A percentile compares a stretch with the other conserved stretches of the same genome.
Conservation (phyloP, 352 stramenopile genomes). For the Thalassiosira mediterranea region DNA sequence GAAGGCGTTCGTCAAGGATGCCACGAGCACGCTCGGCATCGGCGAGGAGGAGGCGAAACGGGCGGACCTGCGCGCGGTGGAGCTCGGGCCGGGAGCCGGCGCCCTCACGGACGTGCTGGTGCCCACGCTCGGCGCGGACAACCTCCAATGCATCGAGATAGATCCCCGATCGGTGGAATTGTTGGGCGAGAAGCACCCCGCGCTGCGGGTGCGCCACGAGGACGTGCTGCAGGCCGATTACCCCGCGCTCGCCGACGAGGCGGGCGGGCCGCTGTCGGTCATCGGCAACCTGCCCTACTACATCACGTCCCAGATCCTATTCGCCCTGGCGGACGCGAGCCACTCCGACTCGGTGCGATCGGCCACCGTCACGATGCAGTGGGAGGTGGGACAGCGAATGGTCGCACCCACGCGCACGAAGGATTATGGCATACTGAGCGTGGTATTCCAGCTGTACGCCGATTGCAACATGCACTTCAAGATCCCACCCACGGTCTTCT, state of each 20-base stretch:
- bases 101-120: constrained; percentile 86
- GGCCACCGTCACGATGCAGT: constrained; percentile 90
- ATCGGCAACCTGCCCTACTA: constrained; percentile 91
- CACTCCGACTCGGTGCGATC: constrained; percentile 73
- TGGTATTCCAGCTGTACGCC: constrained; percentile 89
- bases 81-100: constrained; percentile 87
- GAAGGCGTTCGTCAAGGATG: constrained; percentile 83
- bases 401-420: constrained; percentile 78
- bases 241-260: constrained; percentile 67
- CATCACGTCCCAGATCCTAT: constrained; percentile 90
- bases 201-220: constrained; percentile 71
- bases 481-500: constrained; percentile 90
- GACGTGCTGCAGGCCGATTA: constrained; percentile 89
- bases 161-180: constrained; percentile 85
- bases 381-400: constrained; percentile 87
- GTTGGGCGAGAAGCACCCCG: constrained; percentile 73
- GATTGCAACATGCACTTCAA: constrained; percentile 87
- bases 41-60: constrained; percentile 3
- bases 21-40: constrained; percentile 48
- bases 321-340: constrained; percentile 83
- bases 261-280: constrained; percentile 78
- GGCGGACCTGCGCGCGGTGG: constrained; percentile 65
- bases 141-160: constrained; percentile 88
- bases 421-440: constrained; percentile 88
- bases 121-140: constrained; percentile 62